A percentile compares a stretch with the other conserved stretches of the same genome.
These are phyloP conservation scores for Petunia secreta DNA, from an alignment of 257 asterid genomes.

Conservation along the genomic window DNA sequence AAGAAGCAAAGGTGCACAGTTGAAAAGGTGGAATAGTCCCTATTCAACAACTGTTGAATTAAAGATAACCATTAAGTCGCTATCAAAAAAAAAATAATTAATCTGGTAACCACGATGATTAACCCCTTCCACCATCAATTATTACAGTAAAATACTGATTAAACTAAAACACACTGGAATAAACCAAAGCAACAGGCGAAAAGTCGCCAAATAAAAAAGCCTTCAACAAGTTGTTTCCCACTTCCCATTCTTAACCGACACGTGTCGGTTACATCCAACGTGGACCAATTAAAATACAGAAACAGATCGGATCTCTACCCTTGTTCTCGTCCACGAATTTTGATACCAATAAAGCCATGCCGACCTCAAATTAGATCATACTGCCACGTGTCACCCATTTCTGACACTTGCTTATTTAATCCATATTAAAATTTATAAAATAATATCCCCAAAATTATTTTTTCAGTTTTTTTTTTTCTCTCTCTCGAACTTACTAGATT, in stretches of 20 bases:
- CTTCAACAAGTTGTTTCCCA: no score
- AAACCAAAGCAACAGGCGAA: no score
- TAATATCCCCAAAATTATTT: neutral
- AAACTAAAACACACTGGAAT: no score
- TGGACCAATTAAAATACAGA: constrained; percentile 55
- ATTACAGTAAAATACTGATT: no score
- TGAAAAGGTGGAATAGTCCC: no score
- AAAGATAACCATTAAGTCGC: no score
- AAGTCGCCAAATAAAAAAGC: no score
- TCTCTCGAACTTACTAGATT: constrained; percentile 61
- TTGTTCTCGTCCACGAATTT: constrained; percentile 79
- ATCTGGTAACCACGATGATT: no score
- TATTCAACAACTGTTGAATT: no score
- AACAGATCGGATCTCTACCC: constrained; percentile 69
- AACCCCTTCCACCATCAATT: no score
- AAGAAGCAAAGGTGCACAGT: no score
- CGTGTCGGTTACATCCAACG: constrained; percentile 41
- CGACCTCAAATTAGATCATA: constrained; percentile 40
- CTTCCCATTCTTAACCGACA: constrained; percentile 26
- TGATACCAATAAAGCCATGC: constrained; percentile 44
- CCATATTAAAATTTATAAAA: constrained; percentile 28
- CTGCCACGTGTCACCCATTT: constrained; percentile 58
- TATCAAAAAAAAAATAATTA: no score
- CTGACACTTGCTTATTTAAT: constrained; percentile 33
- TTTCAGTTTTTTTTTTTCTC: constrained; percentile 22